Evolutionary conservation across 1,284 basidiomycete genomes (phyloP), one percentile per base, ranked within the genome.

Genomic region (Fistulina hepatica): DNA sequence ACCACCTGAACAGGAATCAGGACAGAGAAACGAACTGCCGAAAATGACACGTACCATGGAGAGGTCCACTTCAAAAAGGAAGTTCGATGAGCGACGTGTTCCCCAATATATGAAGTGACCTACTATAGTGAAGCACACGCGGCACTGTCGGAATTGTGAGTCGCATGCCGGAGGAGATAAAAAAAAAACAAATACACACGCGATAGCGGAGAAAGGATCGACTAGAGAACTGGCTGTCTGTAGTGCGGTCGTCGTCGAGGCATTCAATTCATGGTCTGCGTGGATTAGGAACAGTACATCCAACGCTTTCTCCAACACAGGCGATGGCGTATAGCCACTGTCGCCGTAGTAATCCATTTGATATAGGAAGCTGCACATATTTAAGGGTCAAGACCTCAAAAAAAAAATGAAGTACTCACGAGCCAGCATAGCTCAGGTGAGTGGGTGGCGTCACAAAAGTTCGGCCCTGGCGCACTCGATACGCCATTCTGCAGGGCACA

Each of bases 191-290:
- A 13, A 9, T 13, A 53, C 59, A 64, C 50, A 81, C 70, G 85
- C 76, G 38, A 92, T 73, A 4, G 84, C 88, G 37, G 79, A 83
- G 55, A 83, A 92, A 0, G 89, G 88, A 49, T 91, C 86, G 3
- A 88, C 86, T 19, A 92, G 66, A 5, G 86, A 86, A 44, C 81
- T 85, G n/a, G 74, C 85, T 0, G 83, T 85, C 52, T 90, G 88
- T 36, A 90, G 62, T 13, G 86, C 81, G 0, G 86, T 86, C 2
- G 86, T 88, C 32, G 81, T 76, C 3, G 76, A 81, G 12, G 83
- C 84, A 47, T 92, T 92, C 48, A 91, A 60, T 52, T 91, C 86
- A 52, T 90, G 86, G 53, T 92, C 89, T 0, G 88, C 88, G 51
- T 92, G 88, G 13, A 91, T 63, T 41, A 92, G 65, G 66, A 92